A percentile compares a stretch with the other conserved stretches of the same genome.
These are phyloP conservation scores for Pestalotiopsis sp. DNA, from an alignment of 2,329 filamentous ascomycete species.

Conservation along the genomic window DNA sequence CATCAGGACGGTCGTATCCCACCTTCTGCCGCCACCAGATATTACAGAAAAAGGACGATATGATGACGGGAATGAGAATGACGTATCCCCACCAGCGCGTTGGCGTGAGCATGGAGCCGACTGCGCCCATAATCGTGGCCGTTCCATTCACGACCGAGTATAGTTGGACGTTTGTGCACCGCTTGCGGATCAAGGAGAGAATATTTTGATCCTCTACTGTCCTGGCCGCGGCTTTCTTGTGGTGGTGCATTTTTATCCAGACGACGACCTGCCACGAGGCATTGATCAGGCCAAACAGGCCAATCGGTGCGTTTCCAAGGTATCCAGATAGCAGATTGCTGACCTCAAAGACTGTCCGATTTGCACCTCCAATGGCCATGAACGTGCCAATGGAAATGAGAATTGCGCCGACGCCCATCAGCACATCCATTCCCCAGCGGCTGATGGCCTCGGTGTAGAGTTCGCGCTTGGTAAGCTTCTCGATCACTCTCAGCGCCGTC, in stretches of 20 bases:
- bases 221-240: constrained; percentile 30
- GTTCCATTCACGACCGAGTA: constrained; percentile 48
- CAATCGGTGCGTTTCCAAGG: constrained; percentile 53
- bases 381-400: constrained; percentile 54
- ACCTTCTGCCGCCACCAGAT: constrained; percentile 49
- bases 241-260: constrained; percentile 40
- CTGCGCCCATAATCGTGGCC: constrained; percentile 49
- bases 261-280: constrained; percentile 49
- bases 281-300: constrained; percentile 51
- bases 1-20: constrained; percentile 44
- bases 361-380: constrained; percentile 54
- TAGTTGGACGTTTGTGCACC: constrained; percentile 38
- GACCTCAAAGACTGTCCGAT: constrained; percentile 41
- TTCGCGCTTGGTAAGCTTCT: constrained; percentile 44
- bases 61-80: constrained; percentile 51
- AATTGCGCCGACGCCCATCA: constrained; percentile 51
- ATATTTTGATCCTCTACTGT: constrained; percentile 28
- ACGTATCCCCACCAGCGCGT: constrained; percentile 56
- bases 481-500: constrained; percentile 32
- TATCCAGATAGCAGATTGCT: constrained; percentile 59
- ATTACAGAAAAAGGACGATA: constrained; percentile 47
- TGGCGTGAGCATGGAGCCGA: constrained; percentile 51
- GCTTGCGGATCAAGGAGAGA: constrained; percentile 33
- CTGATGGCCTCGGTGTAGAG: constrained; percentile 53
- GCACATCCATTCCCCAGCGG: constrained; percentile 51